These are phyloP conservation scores for Plasmodium blacklocki DNA, from an alignment of 169 alveolate species.

Conservation along the genomic window DNA sequence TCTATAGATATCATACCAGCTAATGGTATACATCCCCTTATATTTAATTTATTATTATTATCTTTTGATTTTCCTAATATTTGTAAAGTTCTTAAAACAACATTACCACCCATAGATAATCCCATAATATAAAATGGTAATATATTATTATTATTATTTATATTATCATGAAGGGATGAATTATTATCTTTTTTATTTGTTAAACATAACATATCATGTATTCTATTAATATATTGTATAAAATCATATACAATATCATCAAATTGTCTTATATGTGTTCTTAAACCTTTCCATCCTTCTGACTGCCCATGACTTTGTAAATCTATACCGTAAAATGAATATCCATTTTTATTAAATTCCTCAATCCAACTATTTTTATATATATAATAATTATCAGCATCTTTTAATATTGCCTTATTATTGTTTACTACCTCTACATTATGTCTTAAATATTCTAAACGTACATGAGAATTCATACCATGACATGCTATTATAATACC, in stretches of 20 bases:
- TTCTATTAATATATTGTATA: slow-evolving; percentile 80
- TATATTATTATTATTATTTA: slow-evolving; percentile 22
- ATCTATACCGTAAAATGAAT: slow-evolving; percentile 80
- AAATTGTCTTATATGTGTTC: slow-evolving; percentile 53
- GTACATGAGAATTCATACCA: slow-evolving; percentile 79
- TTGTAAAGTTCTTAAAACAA: slow-evolving; percentile 76
- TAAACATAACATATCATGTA: slow-evolving; percentile 39
- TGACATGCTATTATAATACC: slow-evolving; percentile 79
- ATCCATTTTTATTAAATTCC: slow-evolving; percentile 77
- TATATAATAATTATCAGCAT: slow-evolving; percentile 63
- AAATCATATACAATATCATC: slow-evolving; percentile 82
- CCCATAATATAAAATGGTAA: slow-evolving; percentile 80
- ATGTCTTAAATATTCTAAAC: slow-evolving; percentile 82
- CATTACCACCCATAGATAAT: slow-evolving; percentile 85
- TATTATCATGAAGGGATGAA: slow-evolving; percentile 24
- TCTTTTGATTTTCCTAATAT: slow-evolving; percentile 54
- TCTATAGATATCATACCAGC: slow-evolving; percentile 83
- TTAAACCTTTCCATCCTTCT: slow-evolving; percentile 75
- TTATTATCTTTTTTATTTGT: slow-evolving; percentile 9
- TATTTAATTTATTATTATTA: slow-evolving; percentile 41
- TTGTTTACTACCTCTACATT: slow-evolving; percentile 76
- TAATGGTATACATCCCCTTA: slow-evolving; percentile 80
- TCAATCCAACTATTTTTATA: slow-evolving; percentile 82
- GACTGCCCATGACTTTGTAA: slow-evolving; percentile 84
- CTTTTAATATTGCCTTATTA: slow-evolving; percentile 52